These are phyloP conservation scores for Leishmania martiniquensis DNA, from an alignment of 208 protist genomes.

Conservation along the genomic window DNA sequence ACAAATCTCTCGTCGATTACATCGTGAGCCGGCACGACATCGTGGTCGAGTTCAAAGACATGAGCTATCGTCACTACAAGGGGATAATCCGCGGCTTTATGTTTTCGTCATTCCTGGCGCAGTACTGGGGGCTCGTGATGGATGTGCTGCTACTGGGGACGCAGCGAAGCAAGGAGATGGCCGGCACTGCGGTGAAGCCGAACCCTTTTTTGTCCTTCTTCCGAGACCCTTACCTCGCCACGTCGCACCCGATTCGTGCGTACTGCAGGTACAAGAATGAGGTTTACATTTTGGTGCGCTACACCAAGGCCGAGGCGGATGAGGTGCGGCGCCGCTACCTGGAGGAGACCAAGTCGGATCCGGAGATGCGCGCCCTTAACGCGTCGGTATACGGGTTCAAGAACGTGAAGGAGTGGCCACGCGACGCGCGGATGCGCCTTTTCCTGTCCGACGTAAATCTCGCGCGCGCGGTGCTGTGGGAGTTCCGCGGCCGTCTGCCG, in stretches of 20 bases:
- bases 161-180: constrained; percentile 98
- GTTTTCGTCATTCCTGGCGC: constrained; percentile 99
- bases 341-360: constrained; percentile 98
- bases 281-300: constrained; percentile 98
- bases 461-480: constrained; percentile 99
- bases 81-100: constrained; percentile 99
- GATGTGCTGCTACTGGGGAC: constrained; percentile 99
- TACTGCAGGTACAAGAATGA: constrained; percentile 99
- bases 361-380: constrained; percentile 95
- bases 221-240: constrained; percentile 94
- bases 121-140: constrained; percentile 99
- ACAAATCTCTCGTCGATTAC: constrained; percentile 99
- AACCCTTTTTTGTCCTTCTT: constrained; percentile 99
- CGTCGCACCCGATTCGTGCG: constrained; percentile 98
- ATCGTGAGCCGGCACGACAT: constrained; percentile 99
- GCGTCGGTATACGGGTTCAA: constrained; percentile 99
- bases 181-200: constrained; percentile 96
- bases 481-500: constrained; percentile 99
- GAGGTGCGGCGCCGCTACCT: constrained; percentile 99
- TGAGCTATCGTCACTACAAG: constrained; percentile 99
- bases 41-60: constrained; percentile 99
- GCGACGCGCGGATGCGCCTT: constrained; percentile 99
- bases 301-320: constrained; percentile 97
- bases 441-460: constrained; percentile 99
- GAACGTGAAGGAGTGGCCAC: constrained; percentile 99